phyloP scores from a whole-genome alignment of 441 rosid genomes.

The Populus hybrid region DNA sequence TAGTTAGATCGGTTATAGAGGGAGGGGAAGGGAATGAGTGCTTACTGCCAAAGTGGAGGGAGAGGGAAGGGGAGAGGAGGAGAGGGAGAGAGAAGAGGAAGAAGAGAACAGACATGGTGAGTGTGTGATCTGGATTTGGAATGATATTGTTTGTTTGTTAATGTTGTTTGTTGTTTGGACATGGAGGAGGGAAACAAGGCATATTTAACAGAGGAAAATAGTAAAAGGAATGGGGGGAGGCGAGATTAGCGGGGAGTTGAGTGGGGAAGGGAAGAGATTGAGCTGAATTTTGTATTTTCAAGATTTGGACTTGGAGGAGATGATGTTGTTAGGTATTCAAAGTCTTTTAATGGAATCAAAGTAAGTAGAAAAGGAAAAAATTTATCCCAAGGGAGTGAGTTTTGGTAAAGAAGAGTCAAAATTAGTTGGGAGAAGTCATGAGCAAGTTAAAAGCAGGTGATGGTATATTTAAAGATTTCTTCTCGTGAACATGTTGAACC shows the following conservation, averaged over 20 bases:
- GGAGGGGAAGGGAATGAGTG: conserved; percentile 9
- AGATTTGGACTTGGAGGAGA: not conserved
- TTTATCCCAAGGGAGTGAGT: not conserved
- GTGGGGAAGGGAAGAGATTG: not conserved
- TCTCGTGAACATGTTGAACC: not conserved
- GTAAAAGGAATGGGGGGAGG: not conserved
- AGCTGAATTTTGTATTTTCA: not conserved
- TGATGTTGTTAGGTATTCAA: not conserved
- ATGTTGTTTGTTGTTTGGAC: not conserved
- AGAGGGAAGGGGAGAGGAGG: conserved; percentile 19
- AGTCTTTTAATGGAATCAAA: not conserved
- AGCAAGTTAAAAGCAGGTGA: not conserved
- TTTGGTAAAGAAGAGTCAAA: not conserved
- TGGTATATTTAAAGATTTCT: not conserved
- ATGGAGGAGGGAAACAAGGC: not conserved
- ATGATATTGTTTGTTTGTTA: not conserved
- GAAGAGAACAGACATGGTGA: conserved; percentile 4
- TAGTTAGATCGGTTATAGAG: not conserved
- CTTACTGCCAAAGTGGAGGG: conserved; percentile 26
- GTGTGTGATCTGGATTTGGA: not conserved
- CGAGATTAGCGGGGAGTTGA: conserved; percentile 39
- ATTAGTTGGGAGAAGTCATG: not conserved
- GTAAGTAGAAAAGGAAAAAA: not conserved
- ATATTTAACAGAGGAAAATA: not conserved
- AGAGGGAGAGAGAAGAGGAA: conserved; percentile 23